Percentiles rank a stretch among this genome's conserved stretches.
phyloP scores from a whole-genome alignment of 139 green algal species.

The Picochlorum sp. region DNA sequence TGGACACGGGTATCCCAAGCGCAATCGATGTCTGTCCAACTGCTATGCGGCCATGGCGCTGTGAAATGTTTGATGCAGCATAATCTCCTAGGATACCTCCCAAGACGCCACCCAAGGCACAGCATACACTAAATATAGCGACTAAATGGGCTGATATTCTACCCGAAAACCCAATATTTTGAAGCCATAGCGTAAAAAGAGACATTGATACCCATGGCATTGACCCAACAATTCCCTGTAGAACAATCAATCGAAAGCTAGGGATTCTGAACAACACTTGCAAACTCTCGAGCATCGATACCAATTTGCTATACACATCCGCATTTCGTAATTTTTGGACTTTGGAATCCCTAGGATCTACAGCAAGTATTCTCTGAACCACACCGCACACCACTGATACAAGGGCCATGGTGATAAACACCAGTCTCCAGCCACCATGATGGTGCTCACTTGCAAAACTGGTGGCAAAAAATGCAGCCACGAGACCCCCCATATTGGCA shows the following conservation, averaged over 20 bases:
- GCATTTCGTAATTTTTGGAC: not conserved
- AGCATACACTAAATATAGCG: slow-evolving; percentile 38
- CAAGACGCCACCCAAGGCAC: slow-evolving; percentile 43
- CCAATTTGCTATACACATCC: not conserved
- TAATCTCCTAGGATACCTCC: slow-evolving; percentile 57
- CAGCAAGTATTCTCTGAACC: slow-evolving; percentile 14
- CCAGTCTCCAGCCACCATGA: slow-evolving; percentile 55
- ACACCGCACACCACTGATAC: slow-evolving; percentile 14
- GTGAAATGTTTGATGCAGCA: not conserved
- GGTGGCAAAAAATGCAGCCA: slow-evolving; percentile 43
- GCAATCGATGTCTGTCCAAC: not conserved
- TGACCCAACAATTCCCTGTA: slow-evolving; percentile 75
- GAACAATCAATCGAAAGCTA: slow-evolving; percentile 39
- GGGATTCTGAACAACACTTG: slow-evolving; percentile 32
- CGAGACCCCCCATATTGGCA: slow-evolving; percentile 10
- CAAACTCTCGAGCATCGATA: slow-evolving; percentile 11
- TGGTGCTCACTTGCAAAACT: not conserved
- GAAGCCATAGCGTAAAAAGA: slow-evolving; percentile 54
- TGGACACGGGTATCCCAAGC: slow-evolving; percentile 1
- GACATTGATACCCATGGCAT: slow-evolving; percentile 82
- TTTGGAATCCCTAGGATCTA: slow-evolving; percentile 27
- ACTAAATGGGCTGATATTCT: slow-evolving; percentile 22
- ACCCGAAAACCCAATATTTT: slow-evolving; percentile 67
- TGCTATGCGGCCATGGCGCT: not conserved
- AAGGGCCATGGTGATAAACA: slow-evolving; percentile 43